Evolutionary conservation across 305 asterid species (phyloP).

Genomic region (Salvia sclarea): DNA sequence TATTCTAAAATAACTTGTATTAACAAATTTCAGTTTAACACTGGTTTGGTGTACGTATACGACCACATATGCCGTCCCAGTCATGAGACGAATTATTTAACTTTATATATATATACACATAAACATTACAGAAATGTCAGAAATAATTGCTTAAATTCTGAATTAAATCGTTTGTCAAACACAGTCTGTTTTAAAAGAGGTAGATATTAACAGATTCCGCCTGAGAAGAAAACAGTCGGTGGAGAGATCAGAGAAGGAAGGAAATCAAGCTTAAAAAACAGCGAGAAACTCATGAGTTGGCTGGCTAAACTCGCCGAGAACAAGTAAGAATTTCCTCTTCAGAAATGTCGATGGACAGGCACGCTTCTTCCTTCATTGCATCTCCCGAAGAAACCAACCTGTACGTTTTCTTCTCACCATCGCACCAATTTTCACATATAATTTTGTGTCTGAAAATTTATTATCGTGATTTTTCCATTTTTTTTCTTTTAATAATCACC

Average conservation of each 20-base stretch:
- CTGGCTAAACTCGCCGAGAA: conserved; percentile 18
- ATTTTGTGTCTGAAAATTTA: neutral
- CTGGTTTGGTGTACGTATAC: too few relatives aligned
- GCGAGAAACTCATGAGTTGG: conserved; percentile 28
- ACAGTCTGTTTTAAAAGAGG: neutral
- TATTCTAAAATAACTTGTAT: too few relatives aligned
- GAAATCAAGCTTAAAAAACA: conserved; percentile 20
- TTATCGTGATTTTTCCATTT: neutral
- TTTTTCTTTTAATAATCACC: neutral
- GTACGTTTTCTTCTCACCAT: conserved; percentile 40
- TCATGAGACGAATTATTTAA: too few relatives aligned
- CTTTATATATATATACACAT: too few relatives aligned
- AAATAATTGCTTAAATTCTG: neutral
- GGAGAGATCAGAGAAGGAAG: neutral
- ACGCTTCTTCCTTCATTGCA: conserved; percentile 47
- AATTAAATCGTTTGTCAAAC: neutral
- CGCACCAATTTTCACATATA: neutral
- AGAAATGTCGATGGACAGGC: conserved; percentile 55
- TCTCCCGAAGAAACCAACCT: conserved; percentile 65
- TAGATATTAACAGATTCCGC: neutral
- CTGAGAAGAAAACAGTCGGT: conserved; percentile 20
- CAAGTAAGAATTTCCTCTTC: neutral
- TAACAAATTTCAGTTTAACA: too few relatives aligned
- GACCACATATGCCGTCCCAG: too few relatives aligned
- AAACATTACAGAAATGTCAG: too few relatives aligned